These are phyloP conservation scores for Neonectria punicea DNA, from an alignment of 2,329 filamentous ascomycete species.

Conservation along the genomic window DNA sequence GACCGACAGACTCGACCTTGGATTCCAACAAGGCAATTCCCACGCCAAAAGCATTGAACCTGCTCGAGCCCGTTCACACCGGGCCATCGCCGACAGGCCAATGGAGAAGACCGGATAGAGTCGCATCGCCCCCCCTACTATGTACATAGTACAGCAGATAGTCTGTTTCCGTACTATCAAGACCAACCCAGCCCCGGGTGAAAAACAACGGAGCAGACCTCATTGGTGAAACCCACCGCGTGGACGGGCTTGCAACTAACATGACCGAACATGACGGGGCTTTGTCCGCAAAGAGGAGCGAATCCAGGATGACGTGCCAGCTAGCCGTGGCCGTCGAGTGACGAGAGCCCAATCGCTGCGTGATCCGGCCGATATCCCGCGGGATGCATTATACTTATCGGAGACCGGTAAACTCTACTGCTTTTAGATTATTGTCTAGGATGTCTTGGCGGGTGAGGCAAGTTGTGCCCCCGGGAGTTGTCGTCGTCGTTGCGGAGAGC, in stretches of 20 bases:
- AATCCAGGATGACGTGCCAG: slow-evolving; percentile 36
- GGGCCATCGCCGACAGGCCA: slow-evolving; percentile 19
- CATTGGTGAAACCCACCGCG: slow-evolving; percentile 16
- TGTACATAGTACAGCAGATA: too few relatives aligned
- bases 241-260: slow-evolving; percentile 13
- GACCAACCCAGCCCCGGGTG: neutral
- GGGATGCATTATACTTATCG: slow-evolving; percentile 14
- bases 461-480: neutral
- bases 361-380: slow-evolving; percentile 35
- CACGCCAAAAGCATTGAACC: slow-evolving; percentile 9
- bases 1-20: neutral
- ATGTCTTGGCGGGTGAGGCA: neutral
- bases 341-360: slow-evolving; percentile 34
- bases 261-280: slow-evolving; percentile 21
- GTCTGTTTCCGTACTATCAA: neutral
- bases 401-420: neutral
- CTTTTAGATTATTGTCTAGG: neutral
- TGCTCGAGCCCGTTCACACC: slow-evolving; percentile 19
- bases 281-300: slow-evolving; percentile 25
- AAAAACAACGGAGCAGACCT: neutral
- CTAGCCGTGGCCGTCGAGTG: neutral
- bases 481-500: neutral
- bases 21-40: slow-evolving; percentile 3
- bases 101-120: slow-evolving; percentile 32
- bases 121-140: slow-evolving; percentile 4